These are phyloP conservation scores for Elsinoe perseae DNA, from an alignment of 2,329 filamentous ascomycete genomes.

Conservation along the genomic window DNA sequence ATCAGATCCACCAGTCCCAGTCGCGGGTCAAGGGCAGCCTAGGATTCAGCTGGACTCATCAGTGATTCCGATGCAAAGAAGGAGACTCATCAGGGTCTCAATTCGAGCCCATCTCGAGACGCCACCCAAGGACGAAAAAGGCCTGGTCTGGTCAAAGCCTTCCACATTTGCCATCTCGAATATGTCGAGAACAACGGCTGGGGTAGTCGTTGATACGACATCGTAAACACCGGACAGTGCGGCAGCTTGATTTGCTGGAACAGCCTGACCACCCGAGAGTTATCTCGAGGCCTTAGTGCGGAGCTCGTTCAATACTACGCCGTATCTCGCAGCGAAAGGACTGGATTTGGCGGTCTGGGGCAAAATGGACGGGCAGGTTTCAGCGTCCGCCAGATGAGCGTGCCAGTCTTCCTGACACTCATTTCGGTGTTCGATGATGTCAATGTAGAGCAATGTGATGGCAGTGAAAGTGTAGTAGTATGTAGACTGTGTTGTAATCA, in stretches of 20 bases:
- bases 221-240: not conserved
- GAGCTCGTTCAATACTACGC: constrained; percentile 15
- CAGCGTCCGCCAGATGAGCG: constrained; percentile 10
- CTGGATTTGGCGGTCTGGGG: not conserved
- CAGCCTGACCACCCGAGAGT: not conserved
- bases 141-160: not conserved
- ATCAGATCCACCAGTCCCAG: not conserved
- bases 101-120: not conserved
- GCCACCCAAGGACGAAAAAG: not conserved
- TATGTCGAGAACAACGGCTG: not conserved
- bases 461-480: constrained; percentile 13
- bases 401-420: constrained; percentile 8
- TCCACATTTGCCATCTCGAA: not conserved
- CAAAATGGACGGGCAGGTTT: not conserved
- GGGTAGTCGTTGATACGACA: not conserved
- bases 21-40: not conserved
- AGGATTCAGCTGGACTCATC: not conserved
- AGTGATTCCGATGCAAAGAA: not conserved
- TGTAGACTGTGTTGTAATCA: constrained; percentile 6
- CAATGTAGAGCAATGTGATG: constrained; percentile 7
- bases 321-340: constrained; percentile 6
- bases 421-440: constrained; percentile 6
- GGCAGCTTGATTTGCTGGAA: not conserved
- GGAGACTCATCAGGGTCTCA: not conserved
- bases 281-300: constrained; percentile 12